A percentile compares a stretch with the other conserved stretches of the same genome.
phyloP scores from a whole-genome alignment of 352 stramenopile species.

The Globisporangium cederbergense region DNA sequence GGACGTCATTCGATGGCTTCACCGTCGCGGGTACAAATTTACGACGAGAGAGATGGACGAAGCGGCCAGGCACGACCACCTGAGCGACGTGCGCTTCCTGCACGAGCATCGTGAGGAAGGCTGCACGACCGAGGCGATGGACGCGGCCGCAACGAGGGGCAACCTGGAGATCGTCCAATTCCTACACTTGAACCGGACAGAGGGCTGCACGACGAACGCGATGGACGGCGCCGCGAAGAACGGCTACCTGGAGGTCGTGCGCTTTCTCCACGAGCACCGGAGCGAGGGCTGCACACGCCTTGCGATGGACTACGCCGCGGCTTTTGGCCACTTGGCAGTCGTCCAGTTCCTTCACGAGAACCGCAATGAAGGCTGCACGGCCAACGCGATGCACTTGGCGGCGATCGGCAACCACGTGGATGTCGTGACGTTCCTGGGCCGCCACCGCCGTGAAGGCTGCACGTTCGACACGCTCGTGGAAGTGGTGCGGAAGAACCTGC shows the following conservation, averaged over 20 bases:
- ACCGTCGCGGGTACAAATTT: constrained; percentile 2
- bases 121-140: constrained; percentile 7
- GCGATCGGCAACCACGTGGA: not conserved
- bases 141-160: not conserved
- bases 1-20: not conserved
- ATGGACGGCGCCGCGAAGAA: constrained; percentile 7
- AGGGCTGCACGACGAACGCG: constrained; percentile 7
- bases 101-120: constrained; percentile 6
- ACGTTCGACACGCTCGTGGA: not conserved
- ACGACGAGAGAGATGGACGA: constrained; percentile 9
- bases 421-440: constrained; percentile 2
- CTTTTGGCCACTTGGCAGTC: not conserved
- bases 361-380: not conserved
- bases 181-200: not conserved
- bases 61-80: constrained; percentile 6
- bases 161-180: constrained; percentile 3
- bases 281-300: not conserved
- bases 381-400: not conserved
- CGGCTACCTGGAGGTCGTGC: not conserved
- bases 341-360: constrained; percentile 1
- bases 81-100: constrained; percentile 5
- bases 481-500: not conserved
- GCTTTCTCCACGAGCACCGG: not conserved
- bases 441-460: constrained; percentile 4
- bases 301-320: constrained; percentile 1